phyloP scores from a whole-genome alignment of 2,329 filamentous ascomycete genomes.

The Elsinoe fawcettii region DNA sequence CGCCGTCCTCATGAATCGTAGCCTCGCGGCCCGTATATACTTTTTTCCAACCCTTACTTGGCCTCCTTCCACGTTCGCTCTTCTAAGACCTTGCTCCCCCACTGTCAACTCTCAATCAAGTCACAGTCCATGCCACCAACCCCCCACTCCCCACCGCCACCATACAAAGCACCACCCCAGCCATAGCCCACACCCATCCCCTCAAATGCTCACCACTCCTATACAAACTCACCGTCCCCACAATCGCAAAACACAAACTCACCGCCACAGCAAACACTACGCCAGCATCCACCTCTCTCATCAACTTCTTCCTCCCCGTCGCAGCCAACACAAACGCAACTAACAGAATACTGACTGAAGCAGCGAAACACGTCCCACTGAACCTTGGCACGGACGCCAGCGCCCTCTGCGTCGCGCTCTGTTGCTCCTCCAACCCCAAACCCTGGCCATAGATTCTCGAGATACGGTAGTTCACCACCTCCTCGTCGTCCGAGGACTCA shows the following conservation, averaged over 20 bases:
- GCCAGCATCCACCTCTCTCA: conserved; percentile 65
- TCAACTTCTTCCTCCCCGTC: conserved; percentile 60
- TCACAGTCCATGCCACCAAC: conserved; percentile 45
- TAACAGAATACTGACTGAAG: conserved; percentile 55
- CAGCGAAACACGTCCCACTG: conserved; percentile 47
- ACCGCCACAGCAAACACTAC: conserved; percentile 62
- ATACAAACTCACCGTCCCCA: conserved; percentile 53
- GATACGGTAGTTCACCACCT: conserved; percentile 5
- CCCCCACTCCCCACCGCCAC: conserved; percentile 46
- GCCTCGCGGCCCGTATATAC: neutral
- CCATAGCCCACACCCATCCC: conserved; percentile 38
- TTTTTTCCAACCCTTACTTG: neutral
- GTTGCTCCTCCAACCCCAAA: neutral
- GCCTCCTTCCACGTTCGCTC: too few species aligned
- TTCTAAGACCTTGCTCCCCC: too few species aligned
- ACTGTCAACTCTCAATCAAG: conserved; percentile 18
- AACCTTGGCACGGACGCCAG: conserved; percentile 21
- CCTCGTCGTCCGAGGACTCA: conserved; percentile 27
- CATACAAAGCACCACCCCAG: conserved; percentile 38
- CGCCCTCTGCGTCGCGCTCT: neutral
- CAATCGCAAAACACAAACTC: conserved; percentile 56
- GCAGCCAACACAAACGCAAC: conserved; percentile 58
- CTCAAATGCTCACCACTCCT: conserved; percentile 43
- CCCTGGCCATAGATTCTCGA: conserved; percentile 3
- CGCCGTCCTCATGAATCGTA: neutral